Evolutionary conservation across 225 moss, liverwort and hornwort species (phyloP).

Genomic region (Climacium dendroides): DNA sequence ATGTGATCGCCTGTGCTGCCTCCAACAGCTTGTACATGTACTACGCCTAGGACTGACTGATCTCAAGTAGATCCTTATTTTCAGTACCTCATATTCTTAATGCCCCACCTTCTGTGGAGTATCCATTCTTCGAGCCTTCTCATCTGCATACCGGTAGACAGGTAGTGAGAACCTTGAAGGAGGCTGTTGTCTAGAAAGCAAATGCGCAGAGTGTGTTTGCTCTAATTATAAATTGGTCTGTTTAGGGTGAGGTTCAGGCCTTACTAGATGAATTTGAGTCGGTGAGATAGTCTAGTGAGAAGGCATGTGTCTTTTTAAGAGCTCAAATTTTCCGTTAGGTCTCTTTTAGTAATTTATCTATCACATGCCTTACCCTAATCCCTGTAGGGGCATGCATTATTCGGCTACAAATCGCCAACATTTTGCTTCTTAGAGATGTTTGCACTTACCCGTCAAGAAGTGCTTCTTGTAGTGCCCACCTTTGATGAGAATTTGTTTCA

Average conservation of each 20-base stretch:
- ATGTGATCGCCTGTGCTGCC: slow-evolving; percentile 97
- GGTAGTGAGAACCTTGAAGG: background rate
- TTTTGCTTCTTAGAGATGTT: slow-evolving; percentile 18
- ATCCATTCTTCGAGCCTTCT: slow-evolving; percentile 12
- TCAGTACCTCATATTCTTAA: slow-evolving; percentile 38
- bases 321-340: slow-evolving; percentile 26
- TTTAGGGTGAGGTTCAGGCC: slow-evolving; percentile 19
- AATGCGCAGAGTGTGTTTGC: slow-evolving; percentile 13
- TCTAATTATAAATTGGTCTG: slow-evolving; percentile 35
- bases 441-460: slow-evolving; percentile 12
- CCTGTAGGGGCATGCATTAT: slow-evolving; percentile 30
- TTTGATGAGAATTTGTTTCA: slow-evolving; percentile 26
- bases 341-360: slow-evolving; percentile 27
- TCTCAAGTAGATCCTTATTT: slow-evolving; percentile 56
- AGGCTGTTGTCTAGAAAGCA: slow-evolving; percentile 19
- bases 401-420: slow-evolving; percentile 22
- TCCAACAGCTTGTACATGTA: slow-evolving; percentile 99
- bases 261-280: slow-evolving; percentile 16
- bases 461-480: slow-evolving; percentile 43
- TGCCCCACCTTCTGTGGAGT: slow-evolving; percentile 32
- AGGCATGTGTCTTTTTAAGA: slow-evolving; percentile 27
- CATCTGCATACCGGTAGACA: background rate
- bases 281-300: slow-evolving; percentile 10
- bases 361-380: slow-evolving; percentile 18
- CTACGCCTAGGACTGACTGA: slow-evolving; percentile 77